A percentile compares a stretch with the other conserved stretches of the same genome.
phyloP scores from a whole-genome alignment of 768 basidiomycete genomes.

The Lactifluus echinatus region DNA sequence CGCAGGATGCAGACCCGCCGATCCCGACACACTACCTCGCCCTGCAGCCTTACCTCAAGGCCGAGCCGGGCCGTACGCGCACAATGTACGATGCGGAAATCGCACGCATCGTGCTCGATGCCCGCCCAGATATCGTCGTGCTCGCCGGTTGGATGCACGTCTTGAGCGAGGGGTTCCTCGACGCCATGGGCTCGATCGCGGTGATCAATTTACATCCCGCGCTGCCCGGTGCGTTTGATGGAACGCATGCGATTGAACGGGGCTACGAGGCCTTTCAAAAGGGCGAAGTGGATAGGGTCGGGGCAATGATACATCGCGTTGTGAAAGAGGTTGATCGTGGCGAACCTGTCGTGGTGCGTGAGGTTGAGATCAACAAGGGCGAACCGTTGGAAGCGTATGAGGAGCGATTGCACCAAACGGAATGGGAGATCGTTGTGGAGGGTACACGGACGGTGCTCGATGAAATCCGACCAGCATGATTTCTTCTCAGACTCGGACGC shows the following conservation, averaged over 20 bases:
- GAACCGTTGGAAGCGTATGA: slow-evolving; percentile 71
- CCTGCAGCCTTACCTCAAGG: slow-evolving; percentile 75
- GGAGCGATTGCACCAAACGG: slow-evolving; percentile 66
- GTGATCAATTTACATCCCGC: slow-evolving; percentile 98
- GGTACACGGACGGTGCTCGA: slow-evolving; percentile 67
- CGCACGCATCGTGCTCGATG: slow-evolving; percentile 53
- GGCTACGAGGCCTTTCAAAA: slow-evolving; percentile 83
- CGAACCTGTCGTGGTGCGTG: slow-evolving; percentile 72
- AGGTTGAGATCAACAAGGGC: slow-evolving; percentile 63
- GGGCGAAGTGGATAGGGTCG: slow-evolving; percentile 70
- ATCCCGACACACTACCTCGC: slow-evolving; percentile 80
- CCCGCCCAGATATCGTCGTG: slow-evolving; percentile 75
- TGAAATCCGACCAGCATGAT: slow-evolving; percentile 27
- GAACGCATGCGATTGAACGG: slow-evolving; percentile 82
- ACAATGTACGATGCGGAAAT: slow-evolving; percentile 82
- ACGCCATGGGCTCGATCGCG: slow-evolving; percentile 56
- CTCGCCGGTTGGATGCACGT: slow-evolving; percentile 99
- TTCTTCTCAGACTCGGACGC: too few relatives aligned
- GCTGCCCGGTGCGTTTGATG: slow-evolving; percentile 92
- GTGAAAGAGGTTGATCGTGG: slow-evolving; percentile 91
- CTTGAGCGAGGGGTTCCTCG: slow-evolving; percentile 71
- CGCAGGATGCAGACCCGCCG: slow-evolving; percentile 54
- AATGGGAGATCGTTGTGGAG: slow-evolving; percentile 89
- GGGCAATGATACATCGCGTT: slow-evolving; percentile 92
- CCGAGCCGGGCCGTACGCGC: slow-evolving; percentile 62